Percentiles rank a stretch among this genome's conserved stretches.
Conservation (phyloP, 352 stramenopile species). For the Chrysophaeum taylorii region DNA sequence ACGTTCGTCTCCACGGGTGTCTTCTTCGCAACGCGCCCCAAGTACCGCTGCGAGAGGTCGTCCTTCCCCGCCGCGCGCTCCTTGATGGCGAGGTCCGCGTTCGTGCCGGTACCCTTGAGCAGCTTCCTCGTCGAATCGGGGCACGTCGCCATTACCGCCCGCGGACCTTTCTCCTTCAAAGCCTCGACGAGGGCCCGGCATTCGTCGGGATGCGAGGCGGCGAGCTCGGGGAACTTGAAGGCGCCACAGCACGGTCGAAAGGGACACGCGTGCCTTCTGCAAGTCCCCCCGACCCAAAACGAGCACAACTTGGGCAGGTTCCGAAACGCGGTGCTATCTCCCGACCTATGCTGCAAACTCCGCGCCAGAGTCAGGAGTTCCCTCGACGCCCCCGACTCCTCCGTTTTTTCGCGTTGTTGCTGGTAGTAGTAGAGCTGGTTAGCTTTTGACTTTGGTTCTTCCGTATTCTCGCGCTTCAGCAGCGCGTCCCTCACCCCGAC, state of each 20-base stretch:
- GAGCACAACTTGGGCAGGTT: constrained; percentile 77
- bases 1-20: constrained; percentile 33
- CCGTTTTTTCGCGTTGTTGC: constrained; percentile 59
- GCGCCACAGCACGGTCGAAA: constrained; percentile 46
- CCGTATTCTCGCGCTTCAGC: constrained; percentile 38
- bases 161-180: constrained; percentile 58
- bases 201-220: not conserved
- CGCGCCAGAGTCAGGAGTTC: constrained; percentile 46
- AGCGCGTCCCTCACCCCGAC: constrained; percentile 85
- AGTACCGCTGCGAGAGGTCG: constrained; percentile 31
- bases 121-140: constrained; percentile 53
- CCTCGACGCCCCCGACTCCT: constrained; percentile 52
- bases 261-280: constrained; percentile 72
- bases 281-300: constrained; percentile 87
- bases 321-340: constrained; percentile 67
- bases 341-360: constrained; percentile 23
- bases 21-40: constrained; percentile 31
- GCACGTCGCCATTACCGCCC: constrained; percentile 1
- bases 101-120: constrained; percentile 33
- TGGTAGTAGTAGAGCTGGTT: not conserved
- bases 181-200: constrained; percentile 54
- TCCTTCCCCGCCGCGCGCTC: constrained; percentile 38
- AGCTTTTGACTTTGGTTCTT: constrained; percentile 34
- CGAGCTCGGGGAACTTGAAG: constrained; percentile 12
- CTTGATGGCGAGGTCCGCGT: constrained; percentile 47